These are phyloP conservation scores for Astrothelium macrocarpum DNA, from an alignment of 495 filamentous ascomycete genomes.

Conservation along the genomic window DNA sequence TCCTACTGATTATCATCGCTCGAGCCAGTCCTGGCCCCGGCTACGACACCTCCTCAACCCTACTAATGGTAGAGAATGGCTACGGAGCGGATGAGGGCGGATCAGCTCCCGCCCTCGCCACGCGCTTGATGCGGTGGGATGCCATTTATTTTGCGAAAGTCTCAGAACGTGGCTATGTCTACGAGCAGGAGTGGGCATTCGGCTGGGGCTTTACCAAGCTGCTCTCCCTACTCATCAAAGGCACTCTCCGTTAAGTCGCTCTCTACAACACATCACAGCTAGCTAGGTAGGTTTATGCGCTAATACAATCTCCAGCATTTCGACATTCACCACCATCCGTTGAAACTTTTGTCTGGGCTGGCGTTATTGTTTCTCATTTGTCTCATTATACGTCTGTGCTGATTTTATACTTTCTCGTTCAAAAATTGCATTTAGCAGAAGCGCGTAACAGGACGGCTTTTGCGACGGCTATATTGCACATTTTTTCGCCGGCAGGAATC, in stretches of 20 bases:
- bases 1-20: conserved; percentile 55
- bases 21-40: conserved; percentile 56
- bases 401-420: conserved; percentile 53
- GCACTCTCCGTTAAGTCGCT: neutral
- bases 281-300: neutral
- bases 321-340: neutral
- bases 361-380: conserved; percentile 54
- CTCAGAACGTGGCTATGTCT: conserved; percentile 63
- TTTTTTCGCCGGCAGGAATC: conserved; percentile 76
- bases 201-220: conserved; percentile 54
- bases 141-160: conserved; percentile 72
- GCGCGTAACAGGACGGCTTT: conserved; percentile 44
- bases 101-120: neutral
- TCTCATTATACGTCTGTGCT: conserved; percentile 69
- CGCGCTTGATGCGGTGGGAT: conserved; percentile 76
- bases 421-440: conserved; percentile 34
- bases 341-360: conserved; percentile 37
- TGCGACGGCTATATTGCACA: conserved; percentile 60
- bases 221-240: conserved; percentile 16
- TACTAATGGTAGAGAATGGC: conserved; percentile 35
- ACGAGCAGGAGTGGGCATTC: conserved; percentile 98
- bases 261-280: neutral
- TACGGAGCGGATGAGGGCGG: neutral
- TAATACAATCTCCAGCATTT: neutral
- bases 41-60: conserved; percentile 80